phyloP scores from a whole-genome alignment of 331 rosid genomes.

The Spiraea crenata region DNA sequence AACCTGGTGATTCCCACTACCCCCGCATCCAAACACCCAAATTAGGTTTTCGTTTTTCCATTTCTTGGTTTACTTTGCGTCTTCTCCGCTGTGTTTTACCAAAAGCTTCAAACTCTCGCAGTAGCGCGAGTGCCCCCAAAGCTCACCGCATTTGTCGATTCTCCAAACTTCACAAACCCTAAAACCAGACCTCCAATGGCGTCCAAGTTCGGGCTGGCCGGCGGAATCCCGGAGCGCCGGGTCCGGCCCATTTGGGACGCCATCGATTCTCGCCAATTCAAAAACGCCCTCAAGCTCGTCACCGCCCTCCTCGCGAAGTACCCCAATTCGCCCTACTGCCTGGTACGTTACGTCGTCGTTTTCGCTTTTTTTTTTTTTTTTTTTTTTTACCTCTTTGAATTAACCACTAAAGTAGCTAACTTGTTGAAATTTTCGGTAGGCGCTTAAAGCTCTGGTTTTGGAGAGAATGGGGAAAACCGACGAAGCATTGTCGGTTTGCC shows the following conservation, averaged over 20 bases:
- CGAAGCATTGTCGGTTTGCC: slow-evolving; percentile 70
- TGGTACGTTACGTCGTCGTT: slow-evolving; percentile 32
- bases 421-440: slow-evolving; percentile 38
- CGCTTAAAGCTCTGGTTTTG: slow-evolving; percentile 84
- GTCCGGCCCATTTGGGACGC: slow-evolving; percentile 99
- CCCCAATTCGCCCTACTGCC: slow-evolving; percentile 78
- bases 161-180: not conserved
- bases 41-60: slow-evolving; percentile 14
- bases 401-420: not conserved
- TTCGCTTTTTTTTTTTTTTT: not conserved
- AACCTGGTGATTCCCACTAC: not conserved
- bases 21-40: slow-evolving; percentile 2
- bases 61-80: not conserved
- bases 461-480: slow-evolving; percentile 91
- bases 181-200: slow-evolving; percentile 44
- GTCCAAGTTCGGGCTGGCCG: slow-evolving; percentile 89
- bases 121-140: not conserved
- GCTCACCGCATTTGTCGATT: not conserved
- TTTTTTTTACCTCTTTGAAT: not conserved
- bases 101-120: not conserved
- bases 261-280: slow-evolving; percentile 92
- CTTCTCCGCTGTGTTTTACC: not conserved
- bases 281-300: slow-evolving; percentile 77
- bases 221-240: slow-evolving; percentile 92
- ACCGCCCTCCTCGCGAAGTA: slow-evolving; percentile 63